A percentile compares a stretch with the other conserved stretches of the same genome.
Evolutionary conservation across 495 filamentous ascomycete genomes (phyloP).

Genomic region (Oleoguttula mirabilis): DNA sequence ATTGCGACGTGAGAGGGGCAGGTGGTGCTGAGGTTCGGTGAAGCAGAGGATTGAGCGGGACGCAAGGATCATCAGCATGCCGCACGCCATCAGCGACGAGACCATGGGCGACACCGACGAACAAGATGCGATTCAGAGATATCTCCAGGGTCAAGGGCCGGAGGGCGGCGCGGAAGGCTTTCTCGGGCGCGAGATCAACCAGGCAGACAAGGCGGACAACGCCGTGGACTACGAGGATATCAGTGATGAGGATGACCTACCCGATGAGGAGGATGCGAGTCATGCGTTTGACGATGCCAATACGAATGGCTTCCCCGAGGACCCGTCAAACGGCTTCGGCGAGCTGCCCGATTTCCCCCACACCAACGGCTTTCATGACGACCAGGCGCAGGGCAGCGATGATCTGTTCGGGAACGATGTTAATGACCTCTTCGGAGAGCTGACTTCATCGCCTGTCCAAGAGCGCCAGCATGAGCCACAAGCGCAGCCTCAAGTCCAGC

Average conservation of each 20-base stretch:
- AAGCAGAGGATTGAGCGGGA: background rate
- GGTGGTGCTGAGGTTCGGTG: background rate
- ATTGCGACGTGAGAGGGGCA: conserved; percentile 2
- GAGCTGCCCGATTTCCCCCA: conserved; percentile 28
- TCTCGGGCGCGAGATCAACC: conserved; percentile 34
- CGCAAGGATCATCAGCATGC: conserved; percentile 2
- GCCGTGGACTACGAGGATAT: conserved; percentile 84
- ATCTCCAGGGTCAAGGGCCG: conserved; percentile 4
- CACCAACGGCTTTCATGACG: conserved; percentile 8
- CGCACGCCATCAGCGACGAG: conserved; percentile 13
- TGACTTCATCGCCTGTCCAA: conserved; percentile 11
- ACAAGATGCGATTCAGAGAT: conserved; percentile 3
- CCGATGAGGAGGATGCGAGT: conserved; percentile 47
- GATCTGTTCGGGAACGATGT: conserved; percentile 26
- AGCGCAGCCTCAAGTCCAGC: background rate
- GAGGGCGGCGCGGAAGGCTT: conserved; percentile 1
- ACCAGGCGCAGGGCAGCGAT: conserved; percentile 15
- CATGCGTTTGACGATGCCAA: conserved; percentile 7
- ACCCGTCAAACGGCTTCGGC: conserved; percentile 8
- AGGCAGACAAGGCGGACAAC: conserved; percentile 65
- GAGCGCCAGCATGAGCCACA: background rate
- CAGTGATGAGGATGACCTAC: conserved; percentile 51
- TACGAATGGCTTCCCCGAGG: background rate
- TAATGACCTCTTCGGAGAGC: conserved; percentile 25
- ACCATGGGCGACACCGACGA: background rate